Evolutionary conservation across 1,284 basidiomycete genomes (phyloP).

Genomic region (Leccinum subrobustum): DNA sequence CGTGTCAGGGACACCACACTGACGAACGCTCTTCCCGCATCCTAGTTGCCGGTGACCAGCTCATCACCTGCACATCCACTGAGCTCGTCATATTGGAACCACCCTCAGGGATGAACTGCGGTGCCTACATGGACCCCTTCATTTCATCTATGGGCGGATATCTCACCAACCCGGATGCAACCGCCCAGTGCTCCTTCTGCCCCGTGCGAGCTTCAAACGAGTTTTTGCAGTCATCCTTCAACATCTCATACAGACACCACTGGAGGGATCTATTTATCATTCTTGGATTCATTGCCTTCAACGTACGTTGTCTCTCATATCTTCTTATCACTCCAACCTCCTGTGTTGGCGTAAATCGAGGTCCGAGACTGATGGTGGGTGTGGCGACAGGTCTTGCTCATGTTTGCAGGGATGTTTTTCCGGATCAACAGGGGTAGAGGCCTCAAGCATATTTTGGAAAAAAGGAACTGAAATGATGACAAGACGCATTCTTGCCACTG

Average conservation of each 20-base stretch:
- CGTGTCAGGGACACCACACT: neutral
- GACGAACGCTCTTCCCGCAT: neutral
- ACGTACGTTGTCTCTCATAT: too few species aligned
- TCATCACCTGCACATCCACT: slow-evolving; percentile 52
- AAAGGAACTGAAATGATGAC: neutral
- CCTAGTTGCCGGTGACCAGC: slow-evolving; percentile 45
- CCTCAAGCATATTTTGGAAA: neutral
- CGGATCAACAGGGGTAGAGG: slow-evolving; percentile 24
- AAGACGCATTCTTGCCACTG: neutral
- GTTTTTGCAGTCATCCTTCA: too few species aligned
- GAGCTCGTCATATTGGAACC: slow-evolving; percentile 57
- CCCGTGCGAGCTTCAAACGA: too few species aligned
- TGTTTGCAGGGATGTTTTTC: slow-evolving; percentile 35
- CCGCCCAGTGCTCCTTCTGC: too few species aligned
- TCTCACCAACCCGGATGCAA: too few species aligned
- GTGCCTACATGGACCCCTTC: slow-evolving; percentile 51
- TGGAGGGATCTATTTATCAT: slow-evolving; percentile 31
- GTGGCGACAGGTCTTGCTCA: slow-evolving; percentile 27
- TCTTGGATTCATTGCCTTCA: too few species aligned
- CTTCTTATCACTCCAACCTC: too few species aligned
- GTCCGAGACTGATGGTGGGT: neutral
- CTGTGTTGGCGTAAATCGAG: neutral
- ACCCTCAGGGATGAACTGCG: slow-evolving; percentile 61
- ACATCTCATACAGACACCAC: too few species aligned
- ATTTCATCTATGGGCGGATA: too few species aligned